phyloP scores from a whole-genome alignment of 305 asterid species.

The Solanum aculeatissimum region DNA sequence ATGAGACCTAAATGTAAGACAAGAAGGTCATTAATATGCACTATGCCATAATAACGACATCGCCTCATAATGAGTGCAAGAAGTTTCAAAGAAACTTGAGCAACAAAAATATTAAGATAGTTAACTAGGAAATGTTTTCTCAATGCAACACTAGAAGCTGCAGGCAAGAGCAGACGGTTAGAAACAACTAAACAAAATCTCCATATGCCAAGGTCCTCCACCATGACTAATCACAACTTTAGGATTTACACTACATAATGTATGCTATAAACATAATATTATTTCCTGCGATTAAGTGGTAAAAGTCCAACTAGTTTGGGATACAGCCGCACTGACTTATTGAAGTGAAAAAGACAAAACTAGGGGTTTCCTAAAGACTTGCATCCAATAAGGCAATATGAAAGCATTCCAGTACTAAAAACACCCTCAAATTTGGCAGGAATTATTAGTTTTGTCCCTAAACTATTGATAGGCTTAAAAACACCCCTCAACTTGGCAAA shows the following conservation, averaged over 20 bases:
- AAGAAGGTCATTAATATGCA: not conserved
- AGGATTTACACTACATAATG: not conserved
- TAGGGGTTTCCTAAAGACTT: not conserved
- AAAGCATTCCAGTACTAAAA: not conserved
- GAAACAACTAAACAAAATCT: not conserved
- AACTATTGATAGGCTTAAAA: too few relatives aligned
- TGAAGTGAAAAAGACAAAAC: not conserved
- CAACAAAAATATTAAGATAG: not conserved
- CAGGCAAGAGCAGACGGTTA: not conserved
- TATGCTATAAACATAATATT: not conserved
- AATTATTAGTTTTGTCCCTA: too few relatives aligned
- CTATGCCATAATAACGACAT: not conserved
- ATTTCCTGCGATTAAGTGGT: not conserved
- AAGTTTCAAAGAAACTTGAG: not conserved
- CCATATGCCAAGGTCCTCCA: not conserved
- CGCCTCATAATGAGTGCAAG: not conserved
- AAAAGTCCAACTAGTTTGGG: not conserved
- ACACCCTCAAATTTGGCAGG: too few relatives aligned
- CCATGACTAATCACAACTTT: not conserved
- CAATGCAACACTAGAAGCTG: not conserved
- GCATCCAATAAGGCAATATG: not conserved
- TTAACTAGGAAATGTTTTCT: not conserved
- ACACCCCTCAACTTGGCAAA: too few relatives aligned
- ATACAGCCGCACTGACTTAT: not conserved
- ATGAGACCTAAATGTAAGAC: slow-evolving; percentile 58